phyloP scores from a whole-genome alignment of 495 filamentous ascomycete species.

The Lasiosphaeria hispida region DNA sequence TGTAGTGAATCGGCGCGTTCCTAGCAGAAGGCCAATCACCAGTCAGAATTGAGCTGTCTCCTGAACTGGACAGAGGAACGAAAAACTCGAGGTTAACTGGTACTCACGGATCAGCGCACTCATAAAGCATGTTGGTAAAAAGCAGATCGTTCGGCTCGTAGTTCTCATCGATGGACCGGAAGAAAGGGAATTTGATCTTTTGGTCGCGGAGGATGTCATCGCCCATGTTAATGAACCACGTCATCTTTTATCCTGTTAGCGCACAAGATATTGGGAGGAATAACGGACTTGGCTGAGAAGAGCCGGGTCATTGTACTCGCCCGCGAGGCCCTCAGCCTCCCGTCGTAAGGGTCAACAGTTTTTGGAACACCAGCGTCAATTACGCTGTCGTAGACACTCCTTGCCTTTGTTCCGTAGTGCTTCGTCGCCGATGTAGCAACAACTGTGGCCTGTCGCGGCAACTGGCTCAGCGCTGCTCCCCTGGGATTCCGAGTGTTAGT shows the following conservation, averaged over 20 bases:
- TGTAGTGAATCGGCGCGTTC: neutral
- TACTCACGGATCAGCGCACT: neutral
- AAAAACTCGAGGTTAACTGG: neutral
- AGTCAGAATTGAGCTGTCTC: neutral
- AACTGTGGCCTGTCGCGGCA: neutral
- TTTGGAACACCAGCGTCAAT: neutral
- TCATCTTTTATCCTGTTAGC: neutral
- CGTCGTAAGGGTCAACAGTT: too few species aligned
- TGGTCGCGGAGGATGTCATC: neutral
- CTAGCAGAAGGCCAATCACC: neutral
- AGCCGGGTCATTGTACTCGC: too few species aligned
- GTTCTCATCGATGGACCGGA: neutral
- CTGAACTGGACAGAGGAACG: neutral
- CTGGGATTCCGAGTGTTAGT: neutral
- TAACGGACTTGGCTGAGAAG: too few species aligned
- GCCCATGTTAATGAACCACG: neutral
- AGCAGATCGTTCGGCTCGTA: neutral
- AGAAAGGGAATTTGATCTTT: neutral
- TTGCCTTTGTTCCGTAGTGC: neutral
- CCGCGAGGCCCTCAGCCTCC: neutral
- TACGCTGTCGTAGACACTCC: neutral
- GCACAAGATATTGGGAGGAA: too few species aligned
- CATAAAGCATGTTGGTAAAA: neutral
- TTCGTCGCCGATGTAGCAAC: neutral
- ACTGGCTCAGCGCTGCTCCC: slow-evolving; percentile 1